phyloP scores from a whole-genome alignment of 495 filamentous ascomycete species.

The Neurospora tetraspora region DNA sequence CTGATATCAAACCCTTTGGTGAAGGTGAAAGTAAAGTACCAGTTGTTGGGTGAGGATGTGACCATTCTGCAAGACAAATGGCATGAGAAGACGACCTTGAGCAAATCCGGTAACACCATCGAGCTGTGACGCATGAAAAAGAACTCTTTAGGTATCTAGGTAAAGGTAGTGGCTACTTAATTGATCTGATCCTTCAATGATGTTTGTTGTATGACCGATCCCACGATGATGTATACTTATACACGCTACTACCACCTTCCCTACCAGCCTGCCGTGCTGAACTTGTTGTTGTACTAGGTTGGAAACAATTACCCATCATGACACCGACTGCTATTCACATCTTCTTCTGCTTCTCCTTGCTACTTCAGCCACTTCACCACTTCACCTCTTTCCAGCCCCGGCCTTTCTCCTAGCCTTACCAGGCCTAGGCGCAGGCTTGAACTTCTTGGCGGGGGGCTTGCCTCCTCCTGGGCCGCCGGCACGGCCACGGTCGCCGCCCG shows the following conservation, averaged over 20 bases:
- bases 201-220: neutral
- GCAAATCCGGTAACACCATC: neutral
- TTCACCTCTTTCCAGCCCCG: neutral
- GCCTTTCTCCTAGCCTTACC: conserved; percentile 36
- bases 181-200: neutral
- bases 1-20: neutral
- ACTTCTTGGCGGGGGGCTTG: conserved; percentile 9
- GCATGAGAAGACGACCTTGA: neutral
- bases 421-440: conserved; percentile 8
- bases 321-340: neutral
- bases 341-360: neutral
- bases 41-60: neutral
- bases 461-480: conserved; percentile 10
- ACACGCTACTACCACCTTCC: neutral
- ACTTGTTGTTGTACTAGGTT: neutral
- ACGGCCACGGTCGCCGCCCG: conserved; percentile 6
- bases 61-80: neutral
- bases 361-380: neutral
- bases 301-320: neutral
- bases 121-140: neutral
- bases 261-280: neutral
- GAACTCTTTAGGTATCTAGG: neutral
- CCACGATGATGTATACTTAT: neutral
- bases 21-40: neutral
- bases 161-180: neutral